A percentile compares a stretch with the other conserved stretches of the same genome.
Conservation (phyloP, 2,329 filamentous ascomycete genomes). For the Ceratocystis colombiana region DNA sequence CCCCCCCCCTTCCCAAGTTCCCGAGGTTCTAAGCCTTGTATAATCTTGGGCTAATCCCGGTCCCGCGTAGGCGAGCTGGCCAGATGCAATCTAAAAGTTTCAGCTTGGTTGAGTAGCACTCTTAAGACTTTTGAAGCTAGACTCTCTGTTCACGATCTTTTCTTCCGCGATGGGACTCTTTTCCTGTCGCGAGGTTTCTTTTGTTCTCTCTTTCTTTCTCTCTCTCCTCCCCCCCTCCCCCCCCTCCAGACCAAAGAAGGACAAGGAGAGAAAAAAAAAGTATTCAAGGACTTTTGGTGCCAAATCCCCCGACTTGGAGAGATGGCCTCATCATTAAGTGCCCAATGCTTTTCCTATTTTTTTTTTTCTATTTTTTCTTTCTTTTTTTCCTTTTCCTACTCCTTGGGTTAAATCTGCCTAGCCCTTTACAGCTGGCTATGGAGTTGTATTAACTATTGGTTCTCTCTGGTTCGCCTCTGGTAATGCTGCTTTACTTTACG, state of each 20-base stretch:
- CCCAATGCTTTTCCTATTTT: slow-evolving; percentile 11
- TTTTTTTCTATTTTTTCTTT: not conserved
- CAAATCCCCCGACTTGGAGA: slow-evolving; percentile 5
- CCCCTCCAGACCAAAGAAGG: not conserved
- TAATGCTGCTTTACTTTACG: not conserved
- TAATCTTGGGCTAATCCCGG: not conserved
- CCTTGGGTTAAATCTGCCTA: not conserved
- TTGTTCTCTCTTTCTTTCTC: not conserved
- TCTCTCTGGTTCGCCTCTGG: too few species aligned
- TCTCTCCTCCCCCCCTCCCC: too few species aligned
- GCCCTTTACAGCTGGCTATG: slow-evolving; percentile 3
- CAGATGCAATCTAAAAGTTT: not conserved
- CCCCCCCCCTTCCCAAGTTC: not conserved
- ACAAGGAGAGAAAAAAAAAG: not conserved
- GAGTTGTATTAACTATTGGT: not conserved
- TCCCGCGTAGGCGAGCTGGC: slow-evolving; percentile 7
- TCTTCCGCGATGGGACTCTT: not conserved
- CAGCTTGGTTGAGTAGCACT: not conserved
- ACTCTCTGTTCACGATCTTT: not conserved
- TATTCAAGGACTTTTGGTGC: slow-evolving; percentile 12
- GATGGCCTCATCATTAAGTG: slow-evolving; percentile 13
- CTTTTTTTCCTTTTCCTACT: not conserved
- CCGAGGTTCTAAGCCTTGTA: not conserved
- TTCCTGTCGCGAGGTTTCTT: not conserved
- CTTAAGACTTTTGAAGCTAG: not conserved